phyloP scores from a whole-genome alignment of 2,329 filamentous ascomycete genomes.

The Ceratocystis albifundus region DNA sequence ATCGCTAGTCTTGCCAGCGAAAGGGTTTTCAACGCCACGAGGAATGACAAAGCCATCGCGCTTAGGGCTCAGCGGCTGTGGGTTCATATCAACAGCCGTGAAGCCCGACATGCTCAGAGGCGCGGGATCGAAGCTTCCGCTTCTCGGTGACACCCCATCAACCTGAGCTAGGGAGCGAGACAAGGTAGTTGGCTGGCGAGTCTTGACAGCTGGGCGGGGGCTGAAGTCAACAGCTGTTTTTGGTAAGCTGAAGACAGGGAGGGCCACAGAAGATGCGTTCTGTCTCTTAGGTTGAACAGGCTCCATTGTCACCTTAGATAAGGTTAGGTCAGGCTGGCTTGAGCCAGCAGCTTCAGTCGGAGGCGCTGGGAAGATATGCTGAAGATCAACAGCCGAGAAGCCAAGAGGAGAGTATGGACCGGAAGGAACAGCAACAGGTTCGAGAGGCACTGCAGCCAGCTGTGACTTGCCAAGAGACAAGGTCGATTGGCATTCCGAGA shows the following conservation, averaged over 20 bases:
- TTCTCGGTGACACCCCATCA: conserved; percentile 15
- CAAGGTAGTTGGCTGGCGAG: neutral
- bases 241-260: conserved; percentile 14
- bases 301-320: conserved; percentile 14
- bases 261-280: neutral
- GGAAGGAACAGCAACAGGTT: conserved; percentile 10
- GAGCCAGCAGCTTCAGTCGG: conserved; percentile 9
- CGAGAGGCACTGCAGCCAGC: conserved; percentile 7
- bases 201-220: neutral
- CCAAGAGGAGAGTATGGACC: conserved; percentile 19
- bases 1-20: conserved; percentile 25
- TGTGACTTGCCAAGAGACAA: conserved; percentile 11
- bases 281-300: conserved; percentile 11
- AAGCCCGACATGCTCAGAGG: conserved; percentile 17
- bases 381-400: conserved; percentile 19
- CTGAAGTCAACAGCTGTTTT: conserved; percentile 15
- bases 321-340: neutral
- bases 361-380: conserved; percentile 22
- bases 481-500: neutral
- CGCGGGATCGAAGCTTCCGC: conserved; percentile 1
- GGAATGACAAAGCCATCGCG: conserved; percentile 48
- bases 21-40: conserved; percentile 33
- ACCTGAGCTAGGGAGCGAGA: conserved; percentile 10
- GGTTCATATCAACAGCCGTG: conserved; percentile 20
- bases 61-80: conserved; percentile 35